Base-by-base conservation (phyloP, 164 flowering plant genomes). In the Berberis vulgaris region DNA sequence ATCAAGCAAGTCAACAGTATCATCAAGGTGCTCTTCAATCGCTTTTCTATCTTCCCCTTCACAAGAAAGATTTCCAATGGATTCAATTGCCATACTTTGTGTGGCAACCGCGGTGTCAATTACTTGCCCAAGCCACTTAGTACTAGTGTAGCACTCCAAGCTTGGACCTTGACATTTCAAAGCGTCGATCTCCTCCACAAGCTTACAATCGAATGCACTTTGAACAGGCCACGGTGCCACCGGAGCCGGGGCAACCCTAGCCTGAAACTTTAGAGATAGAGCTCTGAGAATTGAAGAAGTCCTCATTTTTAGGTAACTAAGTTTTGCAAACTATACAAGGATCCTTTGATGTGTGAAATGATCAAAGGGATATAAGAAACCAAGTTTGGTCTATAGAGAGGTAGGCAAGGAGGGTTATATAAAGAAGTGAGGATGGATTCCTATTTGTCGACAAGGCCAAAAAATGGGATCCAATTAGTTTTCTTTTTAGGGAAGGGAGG, bases 171-270 rank as follows among this genome's bases (percentile, higher is more conserved):
- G 55, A 13, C 55, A 41, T 38, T 44, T 57, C 42, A 75, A 41
- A 10, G 50, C 41, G 12, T 64, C 62, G 4, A 79, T 69, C 65
- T 76, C 59, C 0, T 43, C 11, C 1, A 54, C 1, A 38, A 76
- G 64, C 65, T 66, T 63, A 13, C 9, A 44, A 53, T 73, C 67
- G 38, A 71, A 76, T 45, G 59, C 12, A 52, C 45, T 64, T 11
- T 12, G 63, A 39, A 54, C 11, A 0, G 81, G 81, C 69, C 57
- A 68, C 0, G 79, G 81, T 2, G 73, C 70, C 12, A 78, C 75
- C 41, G 65, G 43, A 5, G 74, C 42, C 7, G 72, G 43, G 0
- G 67, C 61, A 6, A 59, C 41, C 40, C 69, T 65, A 1, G 52
- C 57, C 7, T 72, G 66, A 47, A 71, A 43, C 45, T 67, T 49